These are phyloP conservation scores for Calonectria multiphialidica DNA, from an alignment of 2,329 filamentous ascomycete genomes.

Conservation along the genomic window DNA sequence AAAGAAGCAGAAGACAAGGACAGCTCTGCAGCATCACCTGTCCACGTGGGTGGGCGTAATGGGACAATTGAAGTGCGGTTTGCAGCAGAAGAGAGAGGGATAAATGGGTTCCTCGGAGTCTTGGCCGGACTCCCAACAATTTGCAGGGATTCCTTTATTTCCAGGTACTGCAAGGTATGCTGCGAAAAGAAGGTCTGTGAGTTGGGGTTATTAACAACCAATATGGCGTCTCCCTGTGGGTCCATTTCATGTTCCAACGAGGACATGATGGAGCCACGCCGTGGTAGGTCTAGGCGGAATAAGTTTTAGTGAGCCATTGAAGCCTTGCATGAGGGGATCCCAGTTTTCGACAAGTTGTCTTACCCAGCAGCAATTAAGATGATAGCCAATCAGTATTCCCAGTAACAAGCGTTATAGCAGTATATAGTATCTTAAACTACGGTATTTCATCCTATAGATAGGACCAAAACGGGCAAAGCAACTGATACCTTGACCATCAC, in stretches of 20 bases:
- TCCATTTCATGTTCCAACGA: not conserved
- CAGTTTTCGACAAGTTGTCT: not conserved
- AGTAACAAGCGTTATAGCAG: not conserved
- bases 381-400: too few species aligned
- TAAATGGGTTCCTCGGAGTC: not conserved
- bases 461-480: not conserved
- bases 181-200: not conserved
- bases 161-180: not conserved
- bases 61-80: not conserved
- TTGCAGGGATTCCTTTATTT: not conserved
- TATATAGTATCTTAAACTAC: not conserved
- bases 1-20: not conserved
- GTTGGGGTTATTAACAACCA: not conserved
- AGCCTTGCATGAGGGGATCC: not conserved
- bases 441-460: too few species aligned
- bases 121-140: not conserved
- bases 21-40: not conserved
- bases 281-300: not conserved
- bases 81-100: not conserved
- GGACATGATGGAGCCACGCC: slow-evolving; percentile 1
- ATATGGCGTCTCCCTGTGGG: not conserved
- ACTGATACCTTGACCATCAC: not conserved
- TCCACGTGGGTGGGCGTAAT: not conserved
- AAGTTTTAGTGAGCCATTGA: not conserved
- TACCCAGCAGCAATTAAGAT: not conserved